Percentiles rank a stretch among this genome's conserved stretches.
These are phyloP conservation scores for Seminavis robusta DNA, from an alignment of 108 stramenopile species.

Conservation along the genomic window DNA sequence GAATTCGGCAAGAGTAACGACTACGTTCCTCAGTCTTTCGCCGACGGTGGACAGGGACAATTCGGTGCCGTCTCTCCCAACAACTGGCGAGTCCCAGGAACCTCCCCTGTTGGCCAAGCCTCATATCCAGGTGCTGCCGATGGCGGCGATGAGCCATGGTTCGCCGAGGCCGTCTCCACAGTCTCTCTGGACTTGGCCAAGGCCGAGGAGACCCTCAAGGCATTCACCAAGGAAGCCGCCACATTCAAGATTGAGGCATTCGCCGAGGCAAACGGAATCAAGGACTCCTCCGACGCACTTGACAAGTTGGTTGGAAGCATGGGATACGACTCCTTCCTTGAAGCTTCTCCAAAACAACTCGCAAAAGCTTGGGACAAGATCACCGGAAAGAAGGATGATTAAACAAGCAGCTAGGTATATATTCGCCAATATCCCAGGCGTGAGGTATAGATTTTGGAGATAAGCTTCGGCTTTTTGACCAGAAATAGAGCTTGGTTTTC, in stretches of 20 bases:
- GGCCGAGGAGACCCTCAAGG: conserved; percentile 84
- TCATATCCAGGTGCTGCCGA: conserved; percentile 78
- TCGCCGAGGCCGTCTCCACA: conserved; percentile 88
- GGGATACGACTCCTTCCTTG: conserved; percentile 84
- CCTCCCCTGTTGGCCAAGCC: conserved; percentile 79
- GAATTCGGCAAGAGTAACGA: conserved; percentile 82
- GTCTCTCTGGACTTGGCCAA: conserved; percentile 83
- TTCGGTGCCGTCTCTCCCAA: conserved; percentile 87
- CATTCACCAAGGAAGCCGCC: conserved; percentile 90
- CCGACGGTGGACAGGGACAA: conserved; percentile 88
- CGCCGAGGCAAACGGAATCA: conserved; percentile 55
- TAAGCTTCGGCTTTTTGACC: no score
- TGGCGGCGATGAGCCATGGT: conserved; percentile 92
- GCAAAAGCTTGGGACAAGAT: conserved; percentile 72
- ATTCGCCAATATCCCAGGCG: no score
- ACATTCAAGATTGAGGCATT: conserved; percentile 85
- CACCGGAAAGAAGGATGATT: conserved; percentile 38
- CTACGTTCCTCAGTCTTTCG: conserved; percentile 69
- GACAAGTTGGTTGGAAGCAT: conserved; percentile 72
- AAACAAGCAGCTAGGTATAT: no score
- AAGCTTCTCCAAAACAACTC: conserved; percentile 70
- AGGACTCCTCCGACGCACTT: conserved; percentile 52
- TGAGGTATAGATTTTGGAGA: no score
- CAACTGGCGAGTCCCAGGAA: conserved; percentile 88
- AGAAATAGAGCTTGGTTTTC: no score